Evolutionary conservation across 768 basidiomycete species (phyloP), one percentile per base, ranked within the genome.

Genomic region (Suillus cothurnatus): DNA sequence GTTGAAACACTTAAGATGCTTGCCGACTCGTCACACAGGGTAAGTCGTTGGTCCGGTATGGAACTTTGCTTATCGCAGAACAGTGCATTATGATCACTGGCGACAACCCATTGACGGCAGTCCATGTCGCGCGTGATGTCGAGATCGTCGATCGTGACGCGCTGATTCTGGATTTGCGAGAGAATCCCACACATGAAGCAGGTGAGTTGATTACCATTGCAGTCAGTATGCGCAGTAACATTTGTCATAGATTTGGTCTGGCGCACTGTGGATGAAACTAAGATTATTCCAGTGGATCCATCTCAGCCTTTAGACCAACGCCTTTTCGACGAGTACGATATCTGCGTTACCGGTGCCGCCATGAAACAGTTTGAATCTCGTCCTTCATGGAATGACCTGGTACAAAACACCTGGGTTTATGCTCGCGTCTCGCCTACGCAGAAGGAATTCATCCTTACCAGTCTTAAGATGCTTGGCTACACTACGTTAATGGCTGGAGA

Each of bases 71-170:
- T 21, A 61, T 52, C 21, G 6, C 7, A 62, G 38, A 28, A 26
- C 65, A 97, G 95, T 99, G 97, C 75, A 84, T 99, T 64, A 99
- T 99, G 97, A 99, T 99, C 68, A 99, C 97, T 55, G 97, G 97
- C 43, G 97, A 99, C 76, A 99, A 99, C 76, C 97, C 97, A 9
- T 80, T 99, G 61, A 99, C 97, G 0, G 97, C 97, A 9, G 89
- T 93, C 0, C 97, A 99, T 74, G 96, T 99, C 53, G 97, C 97
- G 21, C 86, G 86, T 31, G 95, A 97, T 72, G 97, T 99, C 9
- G 97, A 99, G 72, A 99, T 99, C 66, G 91, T 99, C 23, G 97
- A 99, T 72, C 89, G 96, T 32, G 94, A 97, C 6, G 94, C 90
- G 2, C 85, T 99, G 34, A 98, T 99, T 66, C 82, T 99, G 32